Percentiles rank a stretch among this genome's conserved stretches.
Evolutionary conservation across 768 basidiomycete species (phyloP).

Genomic region (Neoboletus subvelutipes): DNA sequence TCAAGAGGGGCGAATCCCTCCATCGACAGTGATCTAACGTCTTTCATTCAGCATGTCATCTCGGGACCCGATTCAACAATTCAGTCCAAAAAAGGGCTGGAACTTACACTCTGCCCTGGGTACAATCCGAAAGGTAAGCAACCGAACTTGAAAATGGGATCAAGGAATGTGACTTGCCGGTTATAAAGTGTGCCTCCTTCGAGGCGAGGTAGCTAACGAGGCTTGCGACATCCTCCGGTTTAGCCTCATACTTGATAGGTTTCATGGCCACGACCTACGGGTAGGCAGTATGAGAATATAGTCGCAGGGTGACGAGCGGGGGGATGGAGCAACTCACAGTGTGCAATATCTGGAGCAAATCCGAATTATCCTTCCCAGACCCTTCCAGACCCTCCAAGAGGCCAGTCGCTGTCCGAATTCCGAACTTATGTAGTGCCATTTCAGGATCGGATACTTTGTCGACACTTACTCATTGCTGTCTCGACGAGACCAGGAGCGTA

Average conservation of each 20-base stretch:
- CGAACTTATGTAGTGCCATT: background rate
- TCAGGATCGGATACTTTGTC: no score
- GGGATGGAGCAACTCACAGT: background rate
- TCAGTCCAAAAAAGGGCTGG: background rate
- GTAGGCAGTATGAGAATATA: no score
- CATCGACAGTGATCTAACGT: conserved; percentile 8
- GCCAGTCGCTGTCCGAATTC: background rate
- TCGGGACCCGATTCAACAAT: background rate
- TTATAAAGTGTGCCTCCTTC: conserved; percentile 36
- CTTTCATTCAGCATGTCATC: background rate
- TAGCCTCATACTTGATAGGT: conserved; percentile 18
- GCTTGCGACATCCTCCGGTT: conserved; percentile 34
- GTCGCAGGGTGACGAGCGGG: background rate
- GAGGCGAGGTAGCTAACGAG: conserved; percentile 36
- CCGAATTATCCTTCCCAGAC: no score
- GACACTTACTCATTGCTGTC: background rate
- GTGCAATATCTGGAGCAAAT: no score
- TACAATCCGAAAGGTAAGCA: background rate
- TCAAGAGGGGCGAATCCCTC: conserved; percentile 2
- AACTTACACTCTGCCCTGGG: conserved; percentile 14
- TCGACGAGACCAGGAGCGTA: background rate
- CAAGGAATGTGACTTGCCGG: conserved; percentile 21
- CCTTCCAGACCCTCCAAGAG: no score
- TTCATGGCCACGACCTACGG: background rate
- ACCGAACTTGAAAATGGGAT: background rate